Conservation (phyloP, 495 filamentous ascomycete species). For the Extremus antarcticus region DNA sequence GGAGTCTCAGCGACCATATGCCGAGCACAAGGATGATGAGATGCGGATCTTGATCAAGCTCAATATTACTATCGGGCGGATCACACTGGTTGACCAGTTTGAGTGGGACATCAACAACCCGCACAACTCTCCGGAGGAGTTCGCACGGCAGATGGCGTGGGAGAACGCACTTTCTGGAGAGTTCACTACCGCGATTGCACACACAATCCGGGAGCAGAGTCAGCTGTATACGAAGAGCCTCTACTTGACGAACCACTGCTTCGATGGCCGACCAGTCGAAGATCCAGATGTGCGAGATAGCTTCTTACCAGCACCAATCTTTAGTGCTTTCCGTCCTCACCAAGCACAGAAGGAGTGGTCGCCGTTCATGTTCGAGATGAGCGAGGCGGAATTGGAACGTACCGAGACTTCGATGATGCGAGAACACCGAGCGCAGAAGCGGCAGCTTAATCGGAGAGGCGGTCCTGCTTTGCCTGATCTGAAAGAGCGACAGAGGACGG, state of each 20-base stretch:
- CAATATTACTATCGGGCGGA: constrained; percentile 93
- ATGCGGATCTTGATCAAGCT: constrained; percentile 93
- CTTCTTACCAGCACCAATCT: constrained; percentile 76
- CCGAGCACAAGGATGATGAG: constrained; percentile 94
- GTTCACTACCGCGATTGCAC: constrained; percentile 94
- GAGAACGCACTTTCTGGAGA: constrained; percentile 91
- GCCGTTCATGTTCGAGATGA: constrained; percentile 87
- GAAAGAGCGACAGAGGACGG: constrained; percentile 85
- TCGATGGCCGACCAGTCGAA: constrained; percentile 87
- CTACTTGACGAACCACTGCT: constrained; percentile 85
- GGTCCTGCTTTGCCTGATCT: constrained; percentile 92
- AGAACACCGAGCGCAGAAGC: constrained; percentile 87
- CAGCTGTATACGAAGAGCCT: constrained; percentile 90
- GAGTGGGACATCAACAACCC: constrained; percentile 99
- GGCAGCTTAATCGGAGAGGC: constrained; percentile 85
- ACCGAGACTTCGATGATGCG: constrained; percentile 86
- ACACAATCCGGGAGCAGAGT: constrained; percentile 89
- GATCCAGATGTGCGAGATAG: constrained; percentile 76
- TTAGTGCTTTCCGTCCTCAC: constrained; percentile 73
- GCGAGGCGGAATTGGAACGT: constrained; percentile 73
- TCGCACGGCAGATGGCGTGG: constrained; percentile 75
- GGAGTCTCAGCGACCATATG: constrained; percentile 82
- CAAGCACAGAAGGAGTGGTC: constrained; percentile 87
- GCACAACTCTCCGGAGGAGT: constrained; percentile 84
- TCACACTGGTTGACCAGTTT: constrained; percentile 92